phyloP scores from a whole-genome alignment of 805 yeast genomes.

The Maudiozyma barnettii region DNA sequence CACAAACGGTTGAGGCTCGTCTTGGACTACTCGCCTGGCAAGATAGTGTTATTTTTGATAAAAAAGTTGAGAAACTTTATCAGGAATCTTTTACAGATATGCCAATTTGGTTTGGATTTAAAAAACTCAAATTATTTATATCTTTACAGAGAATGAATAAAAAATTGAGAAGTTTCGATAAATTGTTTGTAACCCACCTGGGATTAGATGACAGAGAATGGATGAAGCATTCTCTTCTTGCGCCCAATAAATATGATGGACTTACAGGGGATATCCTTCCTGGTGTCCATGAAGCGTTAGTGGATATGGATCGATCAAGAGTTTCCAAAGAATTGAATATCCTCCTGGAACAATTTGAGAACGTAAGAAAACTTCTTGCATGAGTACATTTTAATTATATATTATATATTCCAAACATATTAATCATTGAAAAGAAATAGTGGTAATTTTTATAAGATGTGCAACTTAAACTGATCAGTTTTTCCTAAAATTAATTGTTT shows the following conservation, averaged over 20 bases:
- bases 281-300: constrained; percentile 47
- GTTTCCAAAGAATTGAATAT: constrained; percentile 38
- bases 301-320: constrained; percentile 36
- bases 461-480: too few species aligned
- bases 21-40: constrained; percentile 6
- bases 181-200: constrained; percentile 39
- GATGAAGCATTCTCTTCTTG: constrained; percentile 57
- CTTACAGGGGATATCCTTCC: constrained; percentile 46
- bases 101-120: constrained; percentile 64
- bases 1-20: constrained; percentile 5
- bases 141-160: constrained; percentile 46
- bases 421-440: too few species aligned
- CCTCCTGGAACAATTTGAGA: constrained; percentile 29
- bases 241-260: constrained; percentile 47
- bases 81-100: constrained; percentile 49
- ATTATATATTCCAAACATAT: too few species aligned
- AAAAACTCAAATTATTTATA: constrained; percentile 51
- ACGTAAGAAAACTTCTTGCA: constrained; percentile 16
- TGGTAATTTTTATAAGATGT: too few species aligned
- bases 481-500: too few species aligned
- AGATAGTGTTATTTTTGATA: constrained; percentile 39
- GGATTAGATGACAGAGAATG: constrained; percentile 45
- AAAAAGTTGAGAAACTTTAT: constrained; percentile 38
- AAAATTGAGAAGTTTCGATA: constrained; percentile 45
- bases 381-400: constrained; percentile 5